Evolutionary conservation across 2,329 filamentous ascomycete species (phyloP).

Genomic region (Botrytis cinerea): DNA sequence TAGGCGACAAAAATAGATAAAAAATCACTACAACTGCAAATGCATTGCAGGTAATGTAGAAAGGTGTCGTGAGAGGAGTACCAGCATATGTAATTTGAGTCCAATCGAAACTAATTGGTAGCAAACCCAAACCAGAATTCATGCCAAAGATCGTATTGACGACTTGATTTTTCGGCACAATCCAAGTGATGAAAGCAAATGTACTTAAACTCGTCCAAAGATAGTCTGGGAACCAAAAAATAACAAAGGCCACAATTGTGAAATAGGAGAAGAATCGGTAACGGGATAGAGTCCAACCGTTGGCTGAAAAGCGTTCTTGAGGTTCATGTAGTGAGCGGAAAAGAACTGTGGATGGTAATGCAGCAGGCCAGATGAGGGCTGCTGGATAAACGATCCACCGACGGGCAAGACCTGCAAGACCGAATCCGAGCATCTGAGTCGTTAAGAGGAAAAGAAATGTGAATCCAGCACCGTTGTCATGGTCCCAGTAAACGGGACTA

Average conservation of each 20-base stretch:
- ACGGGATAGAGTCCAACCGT: conserved; percentile 50
- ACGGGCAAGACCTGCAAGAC: conserved; percentile 53
- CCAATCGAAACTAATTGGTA: conserved; percentile 50
- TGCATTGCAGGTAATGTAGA: conserved; percentile 9
- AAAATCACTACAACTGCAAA: not conserved
- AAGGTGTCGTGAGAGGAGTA: conserved; percentile 59
- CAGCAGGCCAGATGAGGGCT: conserved; percentile 54
- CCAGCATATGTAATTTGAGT: conserved; percentile 39
- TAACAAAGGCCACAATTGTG: conserved; percentile 52
- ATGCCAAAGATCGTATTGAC: conserved; percentile 45
- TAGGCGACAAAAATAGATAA: conserved; percentile 4
- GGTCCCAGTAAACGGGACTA: conserved; percentile 53
- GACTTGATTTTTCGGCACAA: conserved; percentile 47
- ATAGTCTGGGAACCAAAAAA: conserved; percentile 54
- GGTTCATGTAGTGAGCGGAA: conserved; percentile 50
- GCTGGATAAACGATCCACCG: conserved; percentile 55
- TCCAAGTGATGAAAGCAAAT: conserved; percentile 58
- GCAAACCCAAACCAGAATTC: conserved; percentile 46
- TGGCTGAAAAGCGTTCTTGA: conserved; percentile 38
- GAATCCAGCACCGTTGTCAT: conserved; percentile 49
- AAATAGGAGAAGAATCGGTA: conserved; percentile 49
- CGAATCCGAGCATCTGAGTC: conserved; percentile 58
- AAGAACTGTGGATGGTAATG: conserved; percentile 50
- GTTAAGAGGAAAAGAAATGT: conserved; percentile 53
- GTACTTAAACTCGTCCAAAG: conserved; percentile 49